These are phyloP conservation scores for Monosporozyma aerobia DNA, from an alignment of 805 yeast species.

Conservation along the genomic window DNA sequence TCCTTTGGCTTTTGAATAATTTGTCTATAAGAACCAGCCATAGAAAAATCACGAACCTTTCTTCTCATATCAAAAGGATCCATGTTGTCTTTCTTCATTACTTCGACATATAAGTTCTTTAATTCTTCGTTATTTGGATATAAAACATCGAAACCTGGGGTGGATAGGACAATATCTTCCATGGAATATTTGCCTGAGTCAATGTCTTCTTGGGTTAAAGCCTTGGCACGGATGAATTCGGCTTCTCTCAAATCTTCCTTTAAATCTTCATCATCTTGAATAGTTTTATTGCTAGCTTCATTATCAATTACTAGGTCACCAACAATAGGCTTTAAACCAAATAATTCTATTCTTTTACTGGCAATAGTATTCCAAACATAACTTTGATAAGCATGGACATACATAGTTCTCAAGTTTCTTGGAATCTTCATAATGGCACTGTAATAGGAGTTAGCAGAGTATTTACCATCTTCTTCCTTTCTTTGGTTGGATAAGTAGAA, in stretches of 20 bases:
- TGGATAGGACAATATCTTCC: slow-evolving; percentile 84
- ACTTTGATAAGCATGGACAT: slow-evolving; percentile 95
- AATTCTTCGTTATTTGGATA: slow-evolving; percentile 68
- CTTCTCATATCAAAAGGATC: slow-evolving; percentile 82
- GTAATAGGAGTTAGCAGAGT: slow-evolving; percentile 49
- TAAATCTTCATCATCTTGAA: slow-evolving; percentile 37
- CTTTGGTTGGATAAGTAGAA: slow-evolving; percentile 46
- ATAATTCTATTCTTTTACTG: slow-evolving; percentile 60
- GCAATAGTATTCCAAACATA: slow-evolving; percentile 89
- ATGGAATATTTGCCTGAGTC: slow-evolving; percentile 50
- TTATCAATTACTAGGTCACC: slow-evolving; percentile 67
- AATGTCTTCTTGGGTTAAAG: slow-evolving; percentile 67
- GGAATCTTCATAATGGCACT: slow-evolving; percentile 84
- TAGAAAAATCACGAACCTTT: slow-evolving; percentile 77
- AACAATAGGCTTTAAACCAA: slow-evolving; percentile 58
- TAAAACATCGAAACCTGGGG: slow-evolving; percentile 88
- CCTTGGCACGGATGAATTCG: slow-evolving; percentile 55
- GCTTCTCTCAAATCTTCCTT: slow-evolving; percentile 63
- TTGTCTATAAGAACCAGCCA: slow-evolving; percentile 82
- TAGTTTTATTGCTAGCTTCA: slow-evolving; percentile 11
- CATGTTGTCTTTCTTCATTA: slow-evolving; percentile 73
- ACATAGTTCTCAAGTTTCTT: slow-evolving; percentile 84
- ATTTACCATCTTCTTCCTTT: slow-evolving; percentile 39
- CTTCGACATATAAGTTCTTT: slow-evolving; percentile 50
- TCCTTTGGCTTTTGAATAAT: slow-evolving; percentile 57